Conservation (phyloP, 106 monocot species). For the Triglochin maritima region DNA sequence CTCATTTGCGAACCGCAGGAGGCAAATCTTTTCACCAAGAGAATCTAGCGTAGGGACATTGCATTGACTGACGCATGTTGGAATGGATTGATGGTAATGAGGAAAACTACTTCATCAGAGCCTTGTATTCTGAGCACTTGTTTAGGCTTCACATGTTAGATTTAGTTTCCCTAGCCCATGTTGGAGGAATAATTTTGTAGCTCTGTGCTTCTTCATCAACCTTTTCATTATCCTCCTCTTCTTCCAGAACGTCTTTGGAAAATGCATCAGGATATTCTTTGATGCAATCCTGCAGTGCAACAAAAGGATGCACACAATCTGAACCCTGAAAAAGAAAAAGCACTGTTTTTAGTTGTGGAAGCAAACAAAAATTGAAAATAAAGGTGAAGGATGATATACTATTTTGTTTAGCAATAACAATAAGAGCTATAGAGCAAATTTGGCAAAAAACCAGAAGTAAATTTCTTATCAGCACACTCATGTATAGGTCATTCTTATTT, state of each 20-base stretch:
- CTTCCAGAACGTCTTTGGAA: constrained; percentile 69
- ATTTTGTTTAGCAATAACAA: too few species aligned
- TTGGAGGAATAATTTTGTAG: constrained; percentile 2
- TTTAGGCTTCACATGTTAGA: too few species aligned
- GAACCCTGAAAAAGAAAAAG: constrained; percentile 50
- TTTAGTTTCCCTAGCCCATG: constrained; percentile 1
- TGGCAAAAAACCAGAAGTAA: too few species aligned
- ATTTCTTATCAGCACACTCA: too few species aligned
- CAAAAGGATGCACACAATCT: constrained; percentile 79
- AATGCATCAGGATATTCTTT: constrained; percentile 81
- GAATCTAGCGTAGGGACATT: too few species aligned
- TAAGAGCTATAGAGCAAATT: too few species aligned
- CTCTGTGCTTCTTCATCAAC: constrained; percentile 5
- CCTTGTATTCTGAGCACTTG: neutral
- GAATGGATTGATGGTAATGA: neutral
- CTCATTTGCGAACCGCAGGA: too few species aligned
- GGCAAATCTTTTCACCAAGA: too few species aligned
- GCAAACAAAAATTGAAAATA: too few species aligned
- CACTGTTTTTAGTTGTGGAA: neutral
- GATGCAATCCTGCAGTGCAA: constrained; percentile 91
- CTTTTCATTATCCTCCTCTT: constrained; percentile 29
- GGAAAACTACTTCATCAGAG: neutral
- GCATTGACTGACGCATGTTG: too few species aligned
- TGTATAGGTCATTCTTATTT: too few species aligned
- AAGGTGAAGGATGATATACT: too few species aligned